A percentile compares a stretch with the other conserved stretches of the same genome.
These are phyloP conservation scores for Benincasa hispida DNA, from an alignment of 306 rosid genomes.

Conservation along the genomic window DNA sequence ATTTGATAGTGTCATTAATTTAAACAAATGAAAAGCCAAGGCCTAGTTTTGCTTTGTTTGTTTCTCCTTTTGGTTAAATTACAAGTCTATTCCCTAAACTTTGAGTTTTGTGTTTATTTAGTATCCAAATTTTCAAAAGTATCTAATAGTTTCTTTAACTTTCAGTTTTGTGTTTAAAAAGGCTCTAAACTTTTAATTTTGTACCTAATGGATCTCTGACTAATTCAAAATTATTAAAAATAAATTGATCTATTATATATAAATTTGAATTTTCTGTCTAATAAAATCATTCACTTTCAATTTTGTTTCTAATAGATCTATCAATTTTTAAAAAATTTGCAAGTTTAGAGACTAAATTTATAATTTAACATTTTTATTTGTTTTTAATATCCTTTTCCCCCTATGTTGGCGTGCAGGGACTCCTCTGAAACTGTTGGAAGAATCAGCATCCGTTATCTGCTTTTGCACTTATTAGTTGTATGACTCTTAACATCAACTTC, in stretches of 20 bases:
- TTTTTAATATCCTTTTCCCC: not conserved
- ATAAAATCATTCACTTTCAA: too few species aligned
- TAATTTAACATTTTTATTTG: too few species aligned
- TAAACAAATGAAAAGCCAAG: not conserved
- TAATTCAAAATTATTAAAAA: too few species aligned
- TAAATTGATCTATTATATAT: not conserved
- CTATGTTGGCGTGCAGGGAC: not conserved
- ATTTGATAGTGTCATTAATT: not conserved
- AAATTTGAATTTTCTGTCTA: not conserved
- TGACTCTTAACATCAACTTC: not conserved
- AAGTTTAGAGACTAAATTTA: not conserved
- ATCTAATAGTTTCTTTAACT: not conserved
- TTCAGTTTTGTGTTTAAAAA: too few species aligned
- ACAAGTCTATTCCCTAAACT: too few species aligned
- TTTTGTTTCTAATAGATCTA: not conserved
- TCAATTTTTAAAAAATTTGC: too few species aligned
- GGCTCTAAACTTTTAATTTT: too few species aligned
- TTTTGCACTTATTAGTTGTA: not conserved
- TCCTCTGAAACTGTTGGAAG: not conserved
- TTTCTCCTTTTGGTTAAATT: not conserved
- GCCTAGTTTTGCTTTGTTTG: not conserved
- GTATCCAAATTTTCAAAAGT: too few species aligned
- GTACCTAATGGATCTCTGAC: too few species aligned
- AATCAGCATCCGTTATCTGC: not conserved
- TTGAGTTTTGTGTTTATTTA: too few species aligned